Conservation (phyloP, 371 early-diverging fungal species). For the Cokeromyces recurvatus region DNA sequence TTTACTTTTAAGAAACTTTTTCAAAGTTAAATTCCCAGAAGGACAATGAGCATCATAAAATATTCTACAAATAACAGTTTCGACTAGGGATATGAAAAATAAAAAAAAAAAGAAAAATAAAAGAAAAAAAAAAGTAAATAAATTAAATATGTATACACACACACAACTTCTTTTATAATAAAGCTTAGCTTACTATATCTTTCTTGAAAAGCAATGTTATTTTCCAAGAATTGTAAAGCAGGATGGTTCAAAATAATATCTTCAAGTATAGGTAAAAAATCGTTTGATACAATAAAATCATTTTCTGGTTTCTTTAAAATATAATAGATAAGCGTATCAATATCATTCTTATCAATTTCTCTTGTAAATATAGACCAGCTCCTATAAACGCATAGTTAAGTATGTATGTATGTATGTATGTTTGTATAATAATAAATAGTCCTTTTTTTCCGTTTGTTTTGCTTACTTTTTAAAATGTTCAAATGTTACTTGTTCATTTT, state of each 20-base stretch:
- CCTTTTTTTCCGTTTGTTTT: neutral
- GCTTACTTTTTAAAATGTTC: neutral
- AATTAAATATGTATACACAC: no score
- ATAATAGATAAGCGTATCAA: slow-evolving; percentile 34
- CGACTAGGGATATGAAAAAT: slow-evolving; percentile 6
- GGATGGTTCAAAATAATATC: slow-evolving; percentile 76
- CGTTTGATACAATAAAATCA: slow-evolving; percentile 38
- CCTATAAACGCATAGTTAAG: no score
- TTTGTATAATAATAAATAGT: neutral
- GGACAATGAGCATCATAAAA: slow-evolving; percentile 69
- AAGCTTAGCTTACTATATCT: slow-evolving; percentile 68
- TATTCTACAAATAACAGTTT: slow-evolving; percentile 83
- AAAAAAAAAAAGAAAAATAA: no score
- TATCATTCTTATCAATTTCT: slow-evolving; percentile 21
- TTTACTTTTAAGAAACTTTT: slow-evolving; percentile 61
- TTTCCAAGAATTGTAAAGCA: slow-evolving; percentile 77
- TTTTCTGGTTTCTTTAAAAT: slow-evolving; percentile 25
- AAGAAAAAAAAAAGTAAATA: no score
- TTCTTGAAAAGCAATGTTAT: slow-evolving; percentile 76
- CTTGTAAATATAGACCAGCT: no score
- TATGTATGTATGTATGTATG: no score
- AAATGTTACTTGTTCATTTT: slow-evolving; percentile 1
- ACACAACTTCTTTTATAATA: no score
- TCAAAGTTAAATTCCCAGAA: slow-evolving; percentile 67
- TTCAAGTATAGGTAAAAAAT: slow-evolving; percentile 46